Evolutionary conservation across 2,329 filamentous ascomycete species (phyloP), one percentile per base, ranked within the genome.

Genomic region (Botrytis deweyae): DNA sequence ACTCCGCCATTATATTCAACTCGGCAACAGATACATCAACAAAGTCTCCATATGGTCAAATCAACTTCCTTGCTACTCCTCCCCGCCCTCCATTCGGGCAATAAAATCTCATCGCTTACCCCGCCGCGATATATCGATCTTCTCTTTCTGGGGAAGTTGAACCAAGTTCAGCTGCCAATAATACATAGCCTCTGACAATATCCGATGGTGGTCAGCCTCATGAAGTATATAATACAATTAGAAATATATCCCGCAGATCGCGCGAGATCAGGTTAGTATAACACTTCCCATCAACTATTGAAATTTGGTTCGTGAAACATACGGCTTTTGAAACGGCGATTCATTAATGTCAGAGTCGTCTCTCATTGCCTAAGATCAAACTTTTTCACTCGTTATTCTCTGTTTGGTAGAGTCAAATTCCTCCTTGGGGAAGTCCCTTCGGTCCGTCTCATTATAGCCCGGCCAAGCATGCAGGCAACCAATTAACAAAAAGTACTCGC

Each of bases 21-120:
- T 67, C 46, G 36, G 49, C 29, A 42, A n/a, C 25, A 68, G 49
- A 58, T 42, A 68, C 40, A 42, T 68, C 65, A 33, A 18, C 6
- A 14, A 67, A 42, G 36, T 40, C 36, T 33, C 20, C 14, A 58
- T 58, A 12, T 44, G 8, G 16, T 58, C 66, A 42, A 68, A 68
- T 58, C 49, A 68, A 33, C 66, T 58, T 33, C 66, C 66, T 58
- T 68, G 49, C 18, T 69, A 58, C 49, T 49, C 66, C 66, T 69
- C 66, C 49, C 29, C 52, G 52, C 52, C 52, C 52, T 29, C 14
- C 6, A 55, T 58, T 42, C 49, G 20, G 36, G n/a, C 49, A 42
- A 69, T 42, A 69, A 69, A 58, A 44, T 12, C 38, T 58, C 25
- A 18, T 38, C 52, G 9, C 66, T 58, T 69, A 58, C n/a, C 66